Percentiles rank a stretch among this genome's conserved stretches.
Conservation (phyloP, 768 basidiomycete species). For the Suillus decipiens region DNA sequence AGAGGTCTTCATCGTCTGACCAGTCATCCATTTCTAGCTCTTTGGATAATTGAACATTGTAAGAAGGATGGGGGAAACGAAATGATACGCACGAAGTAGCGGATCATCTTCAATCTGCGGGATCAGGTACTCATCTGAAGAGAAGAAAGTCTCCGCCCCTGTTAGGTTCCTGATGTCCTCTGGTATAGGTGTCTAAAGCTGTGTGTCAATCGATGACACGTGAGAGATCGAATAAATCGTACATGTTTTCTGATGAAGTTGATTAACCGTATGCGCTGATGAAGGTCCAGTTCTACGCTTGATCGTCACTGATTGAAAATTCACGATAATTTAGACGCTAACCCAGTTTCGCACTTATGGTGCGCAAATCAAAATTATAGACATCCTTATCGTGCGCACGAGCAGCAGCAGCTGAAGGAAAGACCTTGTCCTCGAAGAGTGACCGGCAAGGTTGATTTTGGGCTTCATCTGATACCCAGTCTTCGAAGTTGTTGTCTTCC, state of each 20-base stretch:
- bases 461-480: slow-evolving; percentile 75
- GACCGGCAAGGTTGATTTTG: slow-evolving; percentile 59
- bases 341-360: slow-evolving; percentile 56
- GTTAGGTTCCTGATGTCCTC: slow-evolving; percentile 47
- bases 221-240: slow-evolving; percentile 7
- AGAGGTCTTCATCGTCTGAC: slow-evolving; percentile 64
- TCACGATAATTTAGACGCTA: slow-evolving; percentile 24
- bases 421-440: slow-evolving; percentile 68
- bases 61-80: neutral
- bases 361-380: slow-evolving; percentile 65
- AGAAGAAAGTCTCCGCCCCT: slow-evolving; percentile 63
- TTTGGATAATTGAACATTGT: slow-evolving; percentile 25
- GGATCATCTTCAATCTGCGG: slow-evolving; percentile 88
- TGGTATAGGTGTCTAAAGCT: slow-evolving; percentile 53
- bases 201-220: neutral
- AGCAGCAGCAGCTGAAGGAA: slow-evolving; percentile 61
- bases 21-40: slow-evolving; percentile 71
- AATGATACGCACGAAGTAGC: slow-evolving; percentile 68
- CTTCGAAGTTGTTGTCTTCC: slow-evolving; percentile 72
- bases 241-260: slow-evolving; percentile 87
- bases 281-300: slow-evolving; percentile 68
- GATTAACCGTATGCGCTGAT: slow-evolving; percentile 78
- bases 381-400: slow-evolving; percentile 59
- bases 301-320: slow-evolving; percentile 8
- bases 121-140: slow-evolving; percentile 76